Conservation (phyloP, 176 grass and related monocot species). For the Rhynchospora pubera region DNA sequence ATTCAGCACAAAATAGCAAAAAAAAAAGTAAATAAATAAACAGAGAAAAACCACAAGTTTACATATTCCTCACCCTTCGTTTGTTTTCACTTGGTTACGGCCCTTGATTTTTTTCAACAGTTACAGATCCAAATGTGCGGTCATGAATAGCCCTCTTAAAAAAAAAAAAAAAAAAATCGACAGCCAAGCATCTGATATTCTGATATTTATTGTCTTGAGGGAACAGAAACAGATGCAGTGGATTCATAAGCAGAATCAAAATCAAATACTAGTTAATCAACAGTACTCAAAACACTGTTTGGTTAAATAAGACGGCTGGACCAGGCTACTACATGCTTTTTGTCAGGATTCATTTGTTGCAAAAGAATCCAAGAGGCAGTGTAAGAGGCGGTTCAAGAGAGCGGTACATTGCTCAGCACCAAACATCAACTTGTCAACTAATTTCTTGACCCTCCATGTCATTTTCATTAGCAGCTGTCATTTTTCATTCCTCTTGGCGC, state of each 20-base stretch:
- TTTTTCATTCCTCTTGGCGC: neutral
- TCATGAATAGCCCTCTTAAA: neutral
- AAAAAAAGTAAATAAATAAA: too few species aligned
- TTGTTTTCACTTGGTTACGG: neutral
- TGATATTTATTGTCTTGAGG: neutral
- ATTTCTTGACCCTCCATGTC: constrained; percentile 6
- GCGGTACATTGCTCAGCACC: neutral
- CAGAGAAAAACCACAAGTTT: neutral
- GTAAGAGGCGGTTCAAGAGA: neutral
- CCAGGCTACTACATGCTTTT: neutral
- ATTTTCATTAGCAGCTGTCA: neutral
- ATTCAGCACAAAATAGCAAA: too few species aligned
- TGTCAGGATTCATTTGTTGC: neutral
- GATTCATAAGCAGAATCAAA: neutral
- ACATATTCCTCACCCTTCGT: neutral
- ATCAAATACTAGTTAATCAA: neutral
- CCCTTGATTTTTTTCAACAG: neutral
- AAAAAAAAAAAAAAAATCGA: neutral
- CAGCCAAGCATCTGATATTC: neutral
- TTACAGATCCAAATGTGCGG: neutral
- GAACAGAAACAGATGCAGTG: neutral
- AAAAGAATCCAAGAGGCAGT: neutral
- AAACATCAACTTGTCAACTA: constrained; percentile 1
- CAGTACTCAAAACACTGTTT: neutral
- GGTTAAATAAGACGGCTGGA: neutral